A percentile compares a stretch with the other conserved stretches of the same genome.
Evolutionary conservation across 345 rosid genomes (phyloP).

Genomic region (Eucalyptus paniculata): DNA sequence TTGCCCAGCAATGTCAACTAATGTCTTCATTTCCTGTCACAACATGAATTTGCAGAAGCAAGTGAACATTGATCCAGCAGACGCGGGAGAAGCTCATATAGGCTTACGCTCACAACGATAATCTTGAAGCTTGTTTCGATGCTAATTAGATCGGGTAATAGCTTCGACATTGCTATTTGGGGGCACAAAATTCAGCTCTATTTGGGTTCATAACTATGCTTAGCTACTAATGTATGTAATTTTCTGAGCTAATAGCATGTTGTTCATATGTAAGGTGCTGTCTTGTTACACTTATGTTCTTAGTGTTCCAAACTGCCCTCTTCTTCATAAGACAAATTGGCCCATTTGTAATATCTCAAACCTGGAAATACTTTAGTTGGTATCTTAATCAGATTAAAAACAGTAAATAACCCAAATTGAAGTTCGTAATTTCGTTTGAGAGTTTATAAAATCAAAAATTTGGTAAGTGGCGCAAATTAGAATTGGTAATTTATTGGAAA

Average conservation of each 20-base stretch:
- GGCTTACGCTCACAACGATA: background rate
- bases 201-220: background rate
- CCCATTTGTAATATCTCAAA: background rate
- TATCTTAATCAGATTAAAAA: background rate
- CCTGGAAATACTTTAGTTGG: background rate
- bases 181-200: background rate
- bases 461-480: background rate
- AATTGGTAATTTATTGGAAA: background rate
- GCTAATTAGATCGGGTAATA: background rate
- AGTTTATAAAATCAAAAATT: background rate
- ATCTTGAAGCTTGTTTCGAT: background rate
- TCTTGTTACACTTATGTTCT: background rate
- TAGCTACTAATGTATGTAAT: background rate
- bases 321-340: background rate
- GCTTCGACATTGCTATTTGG: background rate
- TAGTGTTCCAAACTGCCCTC: background rate
- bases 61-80: constrained; percentile 10
- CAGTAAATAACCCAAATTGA: background rate
- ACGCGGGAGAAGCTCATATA: background rate
- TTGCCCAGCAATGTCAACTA: background rate
- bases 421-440: background rate
- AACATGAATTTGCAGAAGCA: constrained; percentile 14
- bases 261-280: background rate
- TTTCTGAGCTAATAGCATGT: background rate
- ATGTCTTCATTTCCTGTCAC: background rate